phyloP scores from a whole-genome alignment of 805 yeast genomes.

The Dipodascus albidus region DNA sequence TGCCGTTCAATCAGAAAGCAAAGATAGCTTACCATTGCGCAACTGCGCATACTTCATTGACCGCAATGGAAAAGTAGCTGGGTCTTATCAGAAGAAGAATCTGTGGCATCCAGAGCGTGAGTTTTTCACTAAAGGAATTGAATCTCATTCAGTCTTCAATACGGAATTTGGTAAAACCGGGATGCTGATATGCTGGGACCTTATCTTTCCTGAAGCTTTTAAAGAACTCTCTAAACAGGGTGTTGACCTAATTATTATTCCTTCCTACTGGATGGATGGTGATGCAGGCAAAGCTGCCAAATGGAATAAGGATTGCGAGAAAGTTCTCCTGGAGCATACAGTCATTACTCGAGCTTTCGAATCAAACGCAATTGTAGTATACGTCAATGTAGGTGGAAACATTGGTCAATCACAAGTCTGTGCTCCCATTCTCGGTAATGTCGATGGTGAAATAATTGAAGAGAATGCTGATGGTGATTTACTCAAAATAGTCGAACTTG shows the following conservation, averaged over 20 bases:
- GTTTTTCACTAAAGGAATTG: conserved; percentile 3
- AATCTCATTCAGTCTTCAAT: conserved; percentile 3
- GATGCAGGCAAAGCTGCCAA: conserved; percentile 3
- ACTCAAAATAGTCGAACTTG: conserved; percentile 2
- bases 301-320: conserved; percentile 3
- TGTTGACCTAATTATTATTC: conserved; percentile 2
- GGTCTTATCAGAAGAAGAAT: conserved; percentile 3
- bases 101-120: conserved; percentile 7
- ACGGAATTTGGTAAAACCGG: conserved; percentile 8
- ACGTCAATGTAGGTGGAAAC: conserved; percentile 6
- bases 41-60: conserved; percentile 7
- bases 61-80: conserved; percentile 2
- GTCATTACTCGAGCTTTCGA: conserved; percentile 6
- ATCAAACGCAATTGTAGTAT: conserved; percentile 3
- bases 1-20: conserved; percentile 1
- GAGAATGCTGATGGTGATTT: background rate
- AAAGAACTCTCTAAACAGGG: conserved; percentile 4
- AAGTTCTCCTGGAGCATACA: background rate
- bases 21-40: background rate
- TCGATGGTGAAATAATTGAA: background rate
- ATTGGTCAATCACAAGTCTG: conserved; percentile 7
- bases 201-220: conserved; percentile 7
- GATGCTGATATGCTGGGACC: conserved; percentile 6
- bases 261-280: conserved; percentile 4
- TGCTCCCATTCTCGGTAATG: conserved; percentile 3